Base-by-base conservation (phyloP, 148 eudicot genomes). In the Chenopodium album region DNA sequence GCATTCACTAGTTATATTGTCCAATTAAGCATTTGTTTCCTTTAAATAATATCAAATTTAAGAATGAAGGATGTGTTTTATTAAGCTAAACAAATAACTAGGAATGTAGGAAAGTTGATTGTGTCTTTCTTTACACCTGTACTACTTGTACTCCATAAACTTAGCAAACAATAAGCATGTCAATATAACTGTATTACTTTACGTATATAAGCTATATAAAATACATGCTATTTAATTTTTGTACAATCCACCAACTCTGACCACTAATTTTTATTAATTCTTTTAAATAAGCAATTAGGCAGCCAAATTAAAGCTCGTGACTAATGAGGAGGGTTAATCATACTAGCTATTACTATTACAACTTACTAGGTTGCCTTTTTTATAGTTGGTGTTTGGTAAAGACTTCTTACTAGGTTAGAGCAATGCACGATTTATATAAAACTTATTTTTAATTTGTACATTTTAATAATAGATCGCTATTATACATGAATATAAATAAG, bases 191-290 rank as follows among this genome's bases (percentile, higher is more conserved):
- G 3, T 73, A 73, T 73, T 73, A 46, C 11, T n/a, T 73, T n/a
- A 73, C 41, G 4, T 48, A 9, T 48, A 2, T 7, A 48, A 10
- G 9, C 0, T 48, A 48, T 9, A 8, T 50, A 50, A 5, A 19
- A 5, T 71, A 71, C 20, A 37, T 71, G 74, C 41, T 59, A 17
- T 31, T 20, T 32, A 0, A 34, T 22, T 56, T 56, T 14, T 76
- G 37, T 19, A 17, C 23, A 76, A 76, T 62, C 79, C 79, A 76
- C 79, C 79, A 76, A 76, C 79, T 76, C 29, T 76, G 66, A 62
- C 26, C 67, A 59, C 66, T 34, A 1, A 71, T 34, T 20, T 17
- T 50, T 34, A 16, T 16, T 34, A 19, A 67, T 29, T 31, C 10
- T 14, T 67, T 12, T 13, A 41, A 6, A 41, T 41, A 41, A 41